Evolutionary conservation across 116 monocot species (phyloP).

Genomic region (Posidonia oceanica): DNA sequence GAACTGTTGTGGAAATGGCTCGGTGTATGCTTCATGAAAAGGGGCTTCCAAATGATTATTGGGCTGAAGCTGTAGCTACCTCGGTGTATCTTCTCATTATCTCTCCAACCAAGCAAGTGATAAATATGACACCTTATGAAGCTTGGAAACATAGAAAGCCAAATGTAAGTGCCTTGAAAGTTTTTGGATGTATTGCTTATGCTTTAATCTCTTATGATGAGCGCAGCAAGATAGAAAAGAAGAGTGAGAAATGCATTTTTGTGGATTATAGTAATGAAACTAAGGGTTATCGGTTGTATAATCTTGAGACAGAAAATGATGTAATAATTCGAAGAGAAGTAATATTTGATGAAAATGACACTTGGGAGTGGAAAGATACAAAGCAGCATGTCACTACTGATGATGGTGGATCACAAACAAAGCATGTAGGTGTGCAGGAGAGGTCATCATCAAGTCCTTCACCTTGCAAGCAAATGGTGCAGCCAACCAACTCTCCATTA

Average conservation of each 20-base stretch:
- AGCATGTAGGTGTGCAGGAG: too few relatives aligned
- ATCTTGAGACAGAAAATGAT: constrained; percentile 5
- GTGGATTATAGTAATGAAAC: constrained; percentile 3
- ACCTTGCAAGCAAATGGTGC: too few relatives aligned
- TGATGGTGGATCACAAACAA: too few relatives aligned
- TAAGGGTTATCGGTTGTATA: constrained; percentile 9
- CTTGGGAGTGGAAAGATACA: too few relatives aligned
- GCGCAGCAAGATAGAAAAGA: not conserved
- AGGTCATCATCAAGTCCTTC: too few relatives aligned
- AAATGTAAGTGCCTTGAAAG: not conserved
- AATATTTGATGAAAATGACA: constrained; percentile 13
- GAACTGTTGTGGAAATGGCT: constrained; percentile 7
- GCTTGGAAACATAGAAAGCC: constrained; percentile 1
- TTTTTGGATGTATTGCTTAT: constrained; percentile 12
- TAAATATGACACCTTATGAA: constrained; percentile 7
- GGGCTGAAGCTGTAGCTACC: not conserved
- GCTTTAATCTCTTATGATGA: not conserved
- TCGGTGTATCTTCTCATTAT: constrained; percentile 6
- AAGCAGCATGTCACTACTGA: too few relatives aligned
- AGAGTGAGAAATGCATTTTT: constrained; percentile 10
- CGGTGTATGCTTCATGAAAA: constrained; percentile 6
- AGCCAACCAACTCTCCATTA: too few relatives aligned
- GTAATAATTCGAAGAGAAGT: constrained; percentile 13
- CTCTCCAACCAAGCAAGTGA: constrained; percentile 4
- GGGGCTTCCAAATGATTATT: constrained; percentile 8